Conservation (phyloP, 768 basidiomycete species). For the Naganishia onofrii region DNA sequence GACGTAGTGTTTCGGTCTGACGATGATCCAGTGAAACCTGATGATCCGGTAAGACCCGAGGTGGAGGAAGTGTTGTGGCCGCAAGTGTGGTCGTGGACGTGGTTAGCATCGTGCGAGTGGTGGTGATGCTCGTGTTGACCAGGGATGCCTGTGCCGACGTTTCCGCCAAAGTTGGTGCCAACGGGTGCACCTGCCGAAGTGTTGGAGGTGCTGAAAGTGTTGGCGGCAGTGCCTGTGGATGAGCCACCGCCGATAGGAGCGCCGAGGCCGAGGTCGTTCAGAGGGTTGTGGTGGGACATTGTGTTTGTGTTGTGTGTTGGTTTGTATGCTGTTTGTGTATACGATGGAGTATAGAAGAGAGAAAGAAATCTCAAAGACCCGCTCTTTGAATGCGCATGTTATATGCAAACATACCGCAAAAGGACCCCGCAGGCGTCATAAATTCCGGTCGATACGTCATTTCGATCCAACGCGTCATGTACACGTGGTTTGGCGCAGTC, state of each 20-base stretch:
- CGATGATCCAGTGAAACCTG: neutral
- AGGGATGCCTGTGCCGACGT: constrained; percentile 11
- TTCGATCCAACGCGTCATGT: too few relatives aligned
- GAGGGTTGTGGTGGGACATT: constrained; percentile 11
- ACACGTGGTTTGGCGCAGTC: neutral
- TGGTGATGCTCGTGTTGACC: constrained; percentile 19
- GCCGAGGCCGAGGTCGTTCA: constrained; percentile 12
- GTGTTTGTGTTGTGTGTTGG: neutral
- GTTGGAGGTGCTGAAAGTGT: constrained; percentile 4
- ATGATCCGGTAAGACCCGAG: constrained; percentile 3
- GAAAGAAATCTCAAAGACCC: too few relatives aligned
- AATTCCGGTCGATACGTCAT: too few relatives aligned
- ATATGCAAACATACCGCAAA: too few relatives aligned
- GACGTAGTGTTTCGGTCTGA: constrained; percentile 24
- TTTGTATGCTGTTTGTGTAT: too few relatives aligned
- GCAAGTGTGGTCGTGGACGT: neutral
- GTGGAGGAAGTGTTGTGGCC: constrained; percentile 8
- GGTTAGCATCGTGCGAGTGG: constrained; percentile 12
- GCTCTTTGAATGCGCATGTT: too few relatives aligned
- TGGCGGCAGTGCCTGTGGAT: constrained; percentile 1
- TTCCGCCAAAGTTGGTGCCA: neutral
- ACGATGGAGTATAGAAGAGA: too few relatives aligned
- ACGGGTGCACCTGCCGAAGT: constrained; percentile 19
- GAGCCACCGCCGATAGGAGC: constrained; percentile 27
- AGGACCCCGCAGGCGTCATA: too few relatives aligned